Percentiles rank a stretch among this genome's conserved stretches.
Evolutionary conservation across 768 basidiomycete species (phyloP).

Genomic region (Agaricus blazei): DNA sequence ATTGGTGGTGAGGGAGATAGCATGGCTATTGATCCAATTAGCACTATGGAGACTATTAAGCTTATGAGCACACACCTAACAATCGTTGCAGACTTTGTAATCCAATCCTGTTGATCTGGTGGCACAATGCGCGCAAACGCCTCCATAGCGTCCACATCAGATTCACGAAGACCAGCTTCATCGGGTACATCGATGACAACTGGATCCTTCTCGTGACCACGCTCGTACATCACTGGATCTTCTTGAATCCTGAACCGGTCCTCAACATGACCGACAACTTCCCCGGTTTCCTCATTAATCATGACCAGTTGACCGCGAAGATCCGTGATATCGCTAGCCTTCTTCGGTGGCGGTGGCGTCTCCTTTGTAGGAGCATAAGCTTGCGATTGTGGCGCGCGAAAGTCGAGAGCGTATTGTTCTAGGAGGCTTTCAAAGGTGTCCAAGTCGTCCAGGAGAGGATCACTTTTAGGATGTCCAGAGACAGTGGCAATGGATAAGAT

Average conservation of each 20-base stretch:
- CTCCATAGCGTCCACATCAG: constrained; percentile 39
- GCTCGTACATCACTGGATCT: constrained; percentile 46
- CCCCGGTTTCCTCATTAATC: constrained; percentile 67
- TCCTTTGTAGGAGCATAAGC: constrained; percentile 3
- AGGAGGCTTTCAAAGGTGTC: constrained; percentile 65
- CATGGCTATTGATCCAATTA: constrained; percentile 39
- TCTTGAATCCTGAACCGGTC: constrained; percentile 51
- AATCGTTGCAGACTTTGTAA: constrained; percentile 54
- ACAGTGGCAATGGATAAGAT: constrained; percentile 29
- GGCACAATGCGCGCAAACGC: constrained; percentile 60
- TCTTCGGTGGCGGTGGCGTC: constrained; percentile 13
- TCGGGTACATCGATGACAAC: constrained; percentile 72
- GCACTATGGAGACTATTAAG: background rate
- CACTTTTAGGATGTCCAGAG: constrained; percentile 20
- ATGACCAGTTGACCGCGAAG: constrained; percentile 60
- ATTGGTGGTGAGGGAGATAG: constrained; percentile 62
- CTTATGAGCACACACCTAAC: constrained; percentile 44
- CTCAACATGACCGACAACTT: constrained; percentile 67
- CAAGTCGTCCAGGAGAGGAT: constrained; percentile 44
- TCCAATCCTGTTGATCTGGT: constrained; percentile 66
- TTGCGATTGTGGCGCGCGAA: constrained; percentile 18
- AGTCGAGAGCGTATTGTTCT: constrained; percentile 52
- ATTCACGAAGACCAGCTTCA: constrained; percentile 28
- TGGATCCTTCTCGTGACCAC: constrained; percentile 51
- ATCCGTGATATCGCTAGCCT: constrained; percentile 24